These are phyloP conservation scores for Acrasis kona DNA, from an alignment of 78 protist species.

Conservation along the genomic window DNA sequence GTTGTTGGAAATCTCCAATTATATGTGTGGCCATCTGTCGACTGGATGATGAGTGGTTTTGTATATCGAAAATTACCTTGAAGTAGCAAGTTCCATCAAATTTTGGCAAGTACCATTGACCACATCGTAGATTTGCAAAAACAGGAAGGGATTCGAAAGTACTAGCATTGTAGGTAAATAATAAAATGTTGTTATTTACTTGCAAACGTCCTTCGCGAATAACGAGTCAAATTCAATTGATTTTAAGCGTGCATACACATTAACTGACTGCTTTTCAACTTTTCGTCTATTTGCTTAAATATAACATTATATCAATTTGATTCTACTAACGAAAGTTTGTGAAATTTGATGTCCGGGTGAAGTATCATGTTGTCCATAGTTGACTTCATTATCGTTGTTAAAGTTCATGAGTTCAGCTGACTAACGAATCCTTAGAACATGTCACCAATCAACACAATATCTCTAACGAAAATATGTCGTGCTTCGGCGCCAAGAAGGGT, in stretches of 20 bases:
- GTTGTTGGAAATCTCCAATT: constrained; percentile 8
- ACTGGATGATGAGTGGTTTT: no score
- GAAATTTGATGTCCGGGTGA: not conserved
- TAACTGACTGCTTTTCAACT: not conserved
- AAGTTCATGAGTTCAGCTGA: no score
- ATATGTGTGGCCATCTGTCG: constrained; percentile 31
- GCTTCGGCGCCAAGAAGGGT: no score
- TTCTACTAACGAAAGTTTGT: not conserved
- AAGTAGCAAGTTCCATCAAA: constrained; percentile 11
- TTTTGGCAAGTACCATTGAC: constrained; percentile 18
- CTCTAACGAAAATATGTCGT: no score
- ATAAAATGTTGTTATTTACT: not conserved
- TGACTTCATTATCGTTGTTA: no score
- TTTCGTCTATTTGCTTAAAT: not conserved
- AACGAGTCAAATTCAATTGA: not conserved
- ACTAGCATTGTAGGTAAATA: not conserved
- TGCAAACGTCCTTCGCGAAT: not conserved
- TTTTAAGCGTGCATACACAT: not conserved
- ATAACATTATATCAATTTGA: not conserved
- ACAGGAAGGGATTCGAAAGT: not conserved
- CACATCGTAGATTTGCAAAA: constrained; percentile 24
- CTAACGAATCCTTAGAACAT: no score
- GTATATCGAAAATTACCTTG: no score
- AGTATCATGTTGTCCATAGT: not conserved
- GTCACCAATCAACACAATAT: no score